Base-by-base conservation (phyloP, 2,329 filamentous ascomycete genomes). In the Zymoseptoria pseudotritici region DNA sequence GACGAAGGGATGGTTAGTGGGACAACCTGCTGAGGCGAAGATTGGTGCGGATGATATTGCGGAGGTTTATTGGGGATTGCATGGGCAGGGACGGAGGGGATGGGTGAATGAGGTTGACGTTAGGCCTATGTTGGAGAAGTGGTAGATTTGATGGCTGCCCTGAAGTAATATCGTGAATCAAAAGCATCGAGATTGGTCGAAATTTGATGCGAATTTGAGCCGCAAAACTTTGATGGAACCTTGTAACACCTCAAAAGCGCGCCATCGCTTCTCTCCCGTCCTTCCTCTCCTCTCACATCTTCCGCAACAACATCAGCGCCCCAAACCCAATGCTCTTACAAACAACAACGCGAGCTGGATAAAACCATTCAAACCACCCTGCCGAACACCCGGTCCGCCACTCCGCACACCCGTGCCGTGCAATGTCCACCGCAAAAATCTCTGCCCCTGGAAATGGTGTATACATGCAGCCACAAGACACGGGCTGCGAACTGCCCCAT, bases 91-190 rank as follows among this genome's bases (percentile, higher is more conserved):
- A 31, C 82, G 84, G 66, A 90, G 88, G 5, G 85, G 85, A 2
- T 95, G 93, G 69, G 91, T 89, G 0, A 89, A 90, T 70, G 90
- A 95, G 76, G 74, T 95, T 66, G 91, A 95, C 74, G 77, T 92
- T 29, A 80, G 91, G 63, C 90, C 91, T 1, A 91, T 84, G 73
- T 79, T 91, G 56, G 91, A 96, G 79, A 95, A 92, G 73, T 96
- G 89, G 80, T 92, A 81, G 36, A 46, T 9, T 29, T 29, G 26
- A 9, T 9, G 8, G 26, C 26, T 2, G 26, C 26, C 26, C 26
- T 29, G 26, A 29, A 29, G 26, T 9, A 29, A 29, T 29, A 9
- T 29, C 26, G 26, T 24, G 1, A 24, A 24, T 29, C 26, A 9
- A 29, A 29, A 29, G 26, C 26, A 29, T 29, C 26, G 1, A 29